A percentile compares a stretch with the other conserved stretches of the same genome.
Conservation (phyloP, 2,329 filamentous ascomycete genomes). For the Gyromitra esculenta region DNA sequence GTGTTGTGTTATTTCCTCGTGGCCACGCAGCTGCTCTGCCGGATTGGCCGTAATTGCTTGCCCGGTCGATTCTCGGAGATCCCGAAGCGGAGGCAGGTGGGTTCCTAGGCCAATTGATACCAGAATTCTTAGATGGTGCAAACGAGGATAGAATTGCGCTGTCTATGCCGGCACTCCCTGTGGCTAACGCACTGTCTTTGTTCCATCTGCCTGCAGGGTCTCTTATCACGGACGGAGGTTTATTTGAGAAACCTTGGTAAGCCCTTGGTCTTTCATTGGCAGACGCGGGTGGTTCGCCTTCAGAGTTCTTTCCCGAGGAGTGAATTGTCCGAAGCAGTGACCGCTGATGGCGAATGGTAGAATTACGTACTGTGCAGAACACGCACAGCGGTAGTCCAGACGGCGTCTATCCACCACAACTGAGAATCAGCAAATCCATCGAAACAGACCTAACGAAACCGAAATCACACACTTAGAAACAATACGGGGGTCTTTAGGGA, state of each 20-base stretch:
- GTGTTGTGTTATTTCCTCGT: neutral
- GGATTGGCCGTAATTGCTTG: constrained; percentile 19
- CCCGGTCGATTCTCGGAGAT: constrained; percentile 36
- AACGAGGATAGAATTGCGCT: constrained; percentile 42
- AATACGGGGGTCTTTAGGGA: neutral
- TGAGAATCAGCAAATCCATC: constrained; percentile 35
- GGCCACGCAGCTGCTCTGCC: neutral
- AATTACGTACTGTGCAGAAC: constrained; percentile 23
- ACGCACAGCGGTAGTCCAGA: constrained; percentile 41
- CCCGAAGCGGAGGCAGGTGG: constrained; percentile 17
- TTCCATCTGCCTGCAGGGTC: constrained; percentile 15
- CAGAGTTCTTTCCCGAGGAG: constrained; percentile 28
- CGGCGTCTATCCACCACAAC: constrained; percentile 20
- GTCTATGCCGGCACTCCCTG: constrained; percentile 38
- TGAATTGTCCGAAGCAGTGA: constrained; percentile 29
- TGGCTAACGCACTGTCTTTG: constrained; percentile 10
- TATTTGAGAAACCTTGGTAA: constrained; percentile 38
- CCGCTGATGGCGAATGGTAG: constrained; percentile 15
- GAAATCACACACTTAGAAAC: constrained; percentile 22
- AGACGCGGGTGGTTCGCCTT: constrained; percentile 30
- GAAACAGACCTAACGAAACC: constrained; percentile 15
- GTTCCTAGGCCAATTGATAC: constrained; percentile 24
- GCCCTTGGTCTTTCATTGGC: constrained; percentile 28
- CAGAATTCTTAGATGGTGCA: constrained; percentile 6
- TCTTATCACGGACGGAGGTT: constrained; percentile 25